Base-by-base conservation (phyloP, 805 yeast species). In the Sungouiozyma ichnusensis region DNA sequence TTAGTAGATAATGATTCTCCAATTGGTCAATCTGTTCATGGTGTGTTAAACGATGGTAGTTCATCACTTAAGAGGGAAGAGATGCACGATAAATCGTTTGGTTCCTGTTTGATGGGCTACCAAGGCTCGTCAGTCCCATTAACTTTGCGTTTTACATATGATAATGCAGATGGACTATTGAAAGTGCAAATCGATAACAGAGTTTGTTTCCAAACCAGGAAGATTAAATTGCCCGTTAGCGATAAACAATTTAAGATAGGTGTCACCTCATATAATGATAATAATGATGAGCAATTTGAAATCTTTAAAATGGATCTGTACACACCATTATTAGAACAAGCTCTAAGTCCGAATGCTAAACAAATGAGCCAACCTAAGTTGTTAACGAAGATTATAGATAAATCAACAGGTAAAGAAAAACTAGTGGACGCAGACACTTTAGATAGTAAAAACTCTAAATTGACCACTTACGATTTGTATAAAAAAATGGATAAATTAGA, bases 81-180 rank as follows among this genome's bases (percentile, higher is more conserved):
- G 6, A 53, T 65, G 5, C 62, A 66, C 43, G 55, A 57, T 2
- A 45, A 53, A 33, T 56, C 76, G 0, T 65, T 79, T 49, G 83
- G 81, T 0, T 67, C 74, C 9, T 80, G 85, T 63, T 58, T 66
- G 15, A 58, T 78, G 51, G 66, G 68, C 11, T 83, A 74, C 51
- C 80, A 81, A 57, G 79, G 76, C 51, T 76, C 86, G 0, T 76
- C 76, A 47, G 84, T 82, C 3, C 92, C 94, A 15, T 65, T 74
- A 24, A 79, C 84, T 1, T 41, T 81, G 14, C 74, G 87, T 61
- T 51, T 83, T 14, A 74, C 81, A 4, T 81, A 80, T 51, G 72
- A 76, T 18, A 57, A 60, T 4, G 48, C 49, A 9, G 54, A 63
- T 33, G 57, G 58, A 11, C 60, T 72, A 45, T 66, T 79, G 48